A percentile compares a stretch with the other conserved stretches of the same genome.
Evolutionary conservation across 495 filamentous ascomycete genomes (phyloP).

Genomic region (Aspergillus homomorphus): DNA sequence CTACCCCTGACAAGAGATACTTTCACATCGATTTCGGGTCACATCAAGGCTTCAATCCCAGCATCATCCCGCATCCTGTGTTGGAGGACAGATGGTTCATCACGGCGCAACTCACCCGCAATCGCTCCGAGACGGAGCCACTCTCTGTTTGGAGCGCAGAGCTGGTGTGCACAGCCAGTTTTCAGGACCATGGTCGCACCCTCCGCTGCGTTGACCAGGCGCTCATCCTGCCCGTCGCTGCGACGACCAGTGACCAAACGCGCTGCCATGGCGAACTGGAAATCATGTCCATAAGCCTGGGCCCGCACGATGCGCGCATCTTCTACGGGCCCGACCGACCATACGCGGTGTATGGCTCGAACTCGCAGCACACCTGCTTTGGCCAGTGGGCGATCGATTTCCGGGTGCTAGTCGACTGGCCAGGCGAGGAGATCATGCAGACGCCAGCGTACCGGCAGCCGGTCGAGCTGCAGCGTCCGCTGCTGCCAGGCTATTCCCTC

Average conservation of each 20-base stretch:
- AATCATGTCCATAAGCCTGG: conserved; percentile 34
- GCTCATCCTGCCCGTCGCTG: conserved; percentile 36
- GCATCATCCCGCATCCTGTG: conserved; percentile 50
- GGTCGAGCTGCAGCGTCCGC: conserved; percentile 47
- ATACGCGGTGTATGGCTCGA: conserved; percentile 48
- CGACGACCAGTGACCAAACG: conserved; percentile 31
- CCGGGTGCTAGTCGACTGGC: conserved; percentile 43
- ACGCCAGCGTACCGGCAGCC: conserved; percentile 30
- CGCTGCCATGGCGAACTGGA: conserved; percentile 40
- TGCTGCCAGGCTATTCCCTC: conserved; percentile 19
- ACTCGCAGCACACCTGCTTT: conserved; percentile 48
- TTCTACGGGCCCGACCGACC: conserved; percentile 49
- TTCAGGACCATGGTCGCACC: conserved; percentile 26
- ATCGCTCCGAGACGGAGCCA: conserved; percentile 1
- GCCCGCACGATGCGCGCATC: conserved; percentile 52
- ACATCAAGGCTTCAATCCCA: conserved; percentile 44
- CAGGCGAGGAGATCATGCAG: conserved; percentile 7
- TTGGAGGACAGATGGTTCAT: conserved; percentile 44
- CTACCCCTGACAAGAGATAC: conserved; percentile 36
- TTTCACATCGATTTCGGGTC: conserved; percentile 43
- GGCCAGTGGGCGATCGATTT: conserved; percentile 53
- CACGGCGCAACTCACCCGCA: conserved; percentile 36
- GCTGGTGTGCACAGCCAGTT: conserved; percentile 45
- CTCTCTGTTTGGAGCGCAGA: conserved; percentile 31
- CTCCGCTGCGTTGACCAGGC: conserved; percentile 39